phyloP scores from a whole-genome alignment of 768 basidiomycete species.

The Auriscalpium vulgare region DNA sequence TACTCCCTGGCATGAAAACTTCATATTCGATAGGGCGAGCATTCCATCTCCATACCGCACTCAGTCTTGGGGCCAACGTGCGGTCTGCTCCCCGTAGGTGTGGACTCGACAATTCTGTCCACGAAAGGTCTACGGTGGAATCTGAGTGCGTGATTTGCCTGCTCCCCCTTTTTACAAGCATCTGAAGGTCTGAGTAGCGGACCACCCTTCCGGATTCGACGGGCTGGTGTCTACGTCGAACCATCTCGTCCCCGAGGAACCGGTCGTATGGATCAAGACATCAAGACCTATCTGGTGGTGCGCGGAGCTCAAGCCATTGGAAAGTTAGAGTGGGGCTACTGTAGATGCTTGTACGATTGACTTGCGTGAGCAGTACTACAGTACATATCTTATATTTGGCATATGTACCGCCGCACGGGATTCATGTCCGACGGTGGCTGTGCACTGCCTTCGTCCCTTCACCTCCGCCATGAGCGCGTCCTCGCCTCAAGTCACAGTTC shows the following conservation, averaged over 20 bases:
- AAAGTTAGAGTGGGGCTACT: not conserved
- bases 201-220: slow-evolving; percentile 68
- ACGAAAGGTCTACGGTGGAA: slow-evolving; percentile 89
- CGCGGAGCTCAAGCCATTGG: slow-evolving; percentile 42
- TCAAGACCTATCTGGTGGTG: slow-evolving; percentile 88
- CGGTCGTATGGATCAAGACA: slow-evolving; percentile 65
- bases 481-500: slow-evolving; percentile 29
- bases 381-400: too few species aligned
- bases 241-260: slow-evolving; percentile 65
- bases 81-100: slow-evolving; percentile 88
- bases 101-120: slow-evolving; percentile 67
- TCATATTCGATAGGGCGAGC: slow-evolving; percentile 57
- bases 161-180: not conserved
- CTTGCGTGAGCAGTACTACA: too few species aligned
- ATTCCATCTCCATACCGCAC: slow-evolving; percentile 71
- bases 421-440: too few species aligned
- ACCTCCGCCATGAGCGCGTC: not conserved
- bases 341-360: too few species aligned
- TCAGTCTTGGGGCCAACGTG: slow-evolving; percentile 76
- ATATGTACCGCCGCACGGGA: too few species aligned
- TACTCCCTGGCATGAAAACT: not conserved
- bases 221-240: slow-evolving; percentile 91
- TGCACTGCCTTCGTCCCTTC: too few species aligned
- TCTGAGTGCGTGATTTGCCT: slow-evolving; percentile 43
- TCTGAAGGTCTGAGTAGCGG: slow-evolving; percentile 29